These are phyloP conservation scores for Choanephora cucurbitarum DNA, from an alignment of 371 early-diverging fungal genomes.

Conservation along the genomic window DNA sequence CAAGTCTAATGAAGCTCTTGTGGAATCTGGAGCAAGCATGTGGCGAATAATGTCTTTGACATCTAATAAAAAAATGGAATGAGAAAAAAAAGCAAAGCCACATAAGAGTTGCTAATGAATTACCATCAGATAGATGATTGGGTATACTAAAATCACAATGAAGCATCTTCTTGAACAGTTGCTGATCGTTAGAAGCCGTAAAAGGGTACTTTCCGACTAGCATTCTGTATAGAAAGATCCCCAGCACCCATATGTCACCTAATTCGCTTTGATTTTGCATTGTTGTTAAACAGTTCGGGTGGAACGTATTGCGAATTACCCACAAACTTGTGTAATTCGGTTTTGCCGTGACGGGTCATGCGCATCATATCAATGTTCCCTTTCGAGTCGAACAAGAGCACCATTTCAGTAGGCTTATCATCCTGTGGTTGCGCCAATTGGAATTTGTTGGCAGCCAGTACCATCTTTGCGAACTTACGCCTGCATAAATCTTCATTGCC, in stretches of 20 bases:
- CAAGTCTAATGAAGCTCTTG: conserved; percentile 44
- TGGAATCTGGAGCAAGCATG: conserved; percentile 42
- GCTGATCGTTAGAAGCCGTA: conserved; percentile 36
- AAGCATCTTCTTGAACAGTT: conserved; percentile 43
- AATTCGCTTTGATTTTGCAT: conserved; percentile 21
- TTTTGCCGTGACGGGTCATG: conserved; percentile 25
- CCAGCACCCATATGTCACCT: conserved; percentile 49
- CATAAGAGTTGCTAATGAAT: neutral
- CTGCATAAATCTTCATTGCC: conserved; percentile 40
- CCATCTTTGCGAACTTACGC: conserved; percentile 40
- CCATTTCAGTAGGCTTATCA: conserved; percentile 28
- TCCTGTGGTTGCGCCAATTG: conserved; percentile 24
- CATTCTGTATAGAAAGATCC: conserved; percentile 43
- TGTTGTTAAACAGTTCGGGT: conserved; percentile 33
- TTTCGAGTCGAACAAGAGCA: conserved; percentile 29
- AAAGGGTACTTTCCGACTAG: conserved; percentile 44
- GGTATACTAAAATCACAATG: conserved; percentile 42
- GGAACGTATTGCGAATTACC: conserved; percentile 44
- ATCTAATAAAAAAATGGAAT: conserved; percentile 22
- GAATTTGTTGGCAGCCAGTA: conserved; percentile 33
- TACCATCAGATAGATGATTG: conserved; percentile 40
- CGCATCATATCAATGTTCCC: conserved; percentile 36
- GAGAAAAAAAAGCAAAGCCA: no score
- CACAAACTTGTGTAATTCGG: conserved; percentile 33
- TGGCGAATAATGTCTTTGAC: conserved; percentile 42